Evolutionary conservation across 257 asterid genomes (phyloP), one percentile per base, ranked within the genome.

Genomic region (Primulina tabacum): DNA sequence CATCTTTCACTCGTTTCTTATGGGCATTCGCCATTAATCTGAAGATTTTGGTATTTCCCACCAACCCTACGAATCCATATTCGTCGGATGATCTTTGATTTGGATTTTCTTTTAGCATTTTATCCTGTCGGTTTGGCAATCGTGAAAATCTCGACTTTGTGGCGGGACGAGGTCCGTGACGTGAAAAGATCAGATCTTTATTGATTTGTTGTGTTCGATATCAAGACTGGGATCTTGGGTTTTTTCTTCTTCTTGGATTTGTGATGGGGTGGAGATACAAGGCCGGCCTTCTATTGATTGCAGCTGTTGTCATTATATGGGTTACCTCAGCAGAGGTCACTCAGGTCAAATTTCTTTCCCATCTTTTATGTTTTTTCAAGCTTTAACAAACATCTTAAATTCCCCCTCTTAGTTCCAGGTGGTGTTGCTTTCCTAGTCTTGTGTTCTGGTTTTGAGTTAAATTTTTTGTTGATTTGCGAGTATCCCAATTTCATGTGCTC

Each of bases 261-360:
- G 79, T 62, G 74, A 89, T 89, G 97, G 95, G 96, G 70, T 90
- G 90, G 95, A 93, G 85, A 76, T 93, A 93, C 70, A 89, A 73
- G 69, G 92, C 96, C 58, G 99, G 99, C 50, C 73, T 93, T 72
- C 47, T 85, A n/a, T 81, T 93, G 21, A 93, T 93, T 82, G 93
- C 91, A 65, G 87, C 96, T 64, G 99, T 93, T 62, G 99, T 93
- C 69, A 71, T 91, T 74, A 93, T 93, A 76, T 93, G 99, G 99
- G 99, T 93, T 65, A 84, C 96, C 77, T 93, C 99, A 29, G 99
- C 99, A 32, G 99, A 93, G 87, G 97, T 93, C 72, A 93, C 99
- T 40, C 99, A 93, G 99, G 99, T 93, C 61, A 34, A 57, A 33
- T 26, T 28, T 64, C 65, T 55, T 50, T 34, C 34, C 47, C 47